Conservation (phyloP, 805 yeast genomes). For the Wickerhamiella cacticola region DNA sequence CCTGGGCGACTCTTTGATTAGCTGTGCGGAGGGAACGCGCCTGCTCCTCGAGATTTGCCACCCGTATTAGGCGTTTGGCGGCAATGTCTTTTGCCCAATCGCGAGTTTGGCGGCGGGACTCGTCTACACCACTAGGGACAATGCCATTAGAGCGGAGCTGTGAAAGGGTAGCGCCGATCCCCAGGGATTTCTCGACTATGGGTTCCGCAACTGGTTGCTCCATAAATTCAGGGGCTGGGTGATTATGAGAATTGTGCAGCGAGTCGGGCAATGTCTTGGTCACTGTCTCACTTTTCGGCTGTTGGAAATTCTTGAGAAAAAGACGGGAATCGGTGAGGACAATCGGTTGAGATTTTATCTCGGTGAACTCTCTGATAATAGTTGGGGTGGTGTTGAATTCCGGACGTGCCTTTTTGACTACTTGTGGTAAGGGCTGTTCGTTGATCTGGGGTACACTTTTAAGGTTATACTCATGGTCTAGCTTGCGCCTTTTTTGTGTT, state of each 20-base stretch:
- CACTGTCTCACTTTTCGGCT: not conserved
- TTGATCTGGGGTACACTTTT: not conserved
- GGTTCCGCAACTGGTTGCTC: not conserved
- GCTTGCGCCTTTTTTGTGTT: not conserved
- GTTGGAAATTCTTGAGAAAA: not conserved
- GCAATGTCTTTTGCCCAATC: slow-evolving; percentile 15
- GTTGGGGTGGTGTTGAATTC: too few relatives aligned
- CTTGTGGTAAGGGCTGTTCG: not conserved
- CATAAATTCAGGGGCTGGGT: not conserved
- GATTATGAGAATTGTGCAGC: not conserved
- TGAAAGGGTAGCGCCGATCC: not conserved
- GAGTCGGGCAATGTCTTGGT: not conserved
- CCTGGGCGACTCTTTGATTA: not conserved
- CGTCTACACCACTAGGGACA: not conserved
- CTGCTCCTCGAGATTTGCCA: slow-evolving; percentile 18
- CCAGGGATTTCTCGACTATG: not conserved
- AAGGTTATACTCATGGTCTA: not conserved
- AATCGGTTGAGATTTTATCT: not conserved
- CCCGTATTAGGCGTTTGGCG: slow-evolving; percentile 18
- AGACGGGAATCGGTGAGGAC: not conserved
- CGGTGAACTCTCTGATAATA: too few relatives aligned
- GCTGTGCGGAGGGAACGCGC: slow-evolving; percentile 22
- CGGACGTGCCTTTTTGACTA: not conserved
- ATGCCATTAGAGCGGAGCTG: not conserved
- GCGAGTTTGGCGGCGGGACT: not conserved